phyloP scores from a whole-genome alignment of 805 yeast genomes.

The Candida qinlingensis region DNA sequence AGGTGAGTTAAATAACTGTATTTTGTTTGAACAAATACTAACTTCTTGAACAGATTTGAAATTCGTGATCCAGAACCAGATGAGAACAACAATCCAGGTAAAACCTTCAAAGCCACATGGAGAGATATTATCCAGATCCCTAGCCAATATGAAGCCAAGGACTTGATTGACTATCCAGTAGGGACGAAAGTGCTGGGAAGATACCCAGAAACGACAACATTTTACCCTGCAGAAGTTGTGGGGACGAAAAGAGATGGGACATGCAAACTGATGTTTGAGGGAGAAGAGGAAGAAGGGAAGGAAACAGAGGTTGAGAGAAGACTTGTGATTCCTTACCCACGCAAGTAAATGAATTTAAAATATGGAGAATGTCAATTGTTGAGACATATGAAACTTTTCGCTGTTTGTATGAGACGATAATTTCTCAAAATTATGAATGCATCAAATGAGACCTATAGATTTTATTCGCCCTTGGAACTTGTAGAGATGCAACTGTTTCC shows the following conservation, averaged over 20 bases:
- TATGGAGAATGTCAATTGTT: not conserved
- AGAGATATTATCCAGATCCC: conserved; percentile 77
- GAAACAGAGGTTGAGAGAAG: conserved; percentile 90
- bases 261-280: conserved; percentile 82
- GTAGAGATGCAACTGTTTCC: no score
- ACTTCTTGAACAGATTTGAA: conserved; percentile 49
- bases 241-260: conserved; percentile 69
- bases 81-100: conserved; percentile 84
- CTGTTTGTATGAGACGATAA: not conserved
- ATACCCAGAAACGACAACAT: conserved; percentile 96
- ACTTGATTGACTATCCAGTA: conserved; percentile 52
- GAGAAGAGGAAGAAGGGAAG: conserved; percentile 94
- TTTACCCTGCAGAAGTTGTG: conserved; percentile 89
- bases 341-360: conserved; percentile 7
- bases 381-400: not conserved
- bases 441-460: no score
- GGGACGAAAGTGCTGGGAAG: conserved; percentile 85
- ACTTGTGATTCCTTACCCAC: conserved; percentile 73
- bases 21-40: not conserved
- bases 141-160: conserved; percentile 36
- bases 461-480: no score
- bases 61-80: conserved; percentile 98
- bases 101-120: conserved; percentile 74
- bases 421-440: no score
- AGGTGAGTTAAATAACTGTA: conserved; percentile 15